These are phyloP conservation scores for Hyphopichia burtonii DNA, from an alignment of 1,139 yeast species.

Conservation along the genomic window DNA sequence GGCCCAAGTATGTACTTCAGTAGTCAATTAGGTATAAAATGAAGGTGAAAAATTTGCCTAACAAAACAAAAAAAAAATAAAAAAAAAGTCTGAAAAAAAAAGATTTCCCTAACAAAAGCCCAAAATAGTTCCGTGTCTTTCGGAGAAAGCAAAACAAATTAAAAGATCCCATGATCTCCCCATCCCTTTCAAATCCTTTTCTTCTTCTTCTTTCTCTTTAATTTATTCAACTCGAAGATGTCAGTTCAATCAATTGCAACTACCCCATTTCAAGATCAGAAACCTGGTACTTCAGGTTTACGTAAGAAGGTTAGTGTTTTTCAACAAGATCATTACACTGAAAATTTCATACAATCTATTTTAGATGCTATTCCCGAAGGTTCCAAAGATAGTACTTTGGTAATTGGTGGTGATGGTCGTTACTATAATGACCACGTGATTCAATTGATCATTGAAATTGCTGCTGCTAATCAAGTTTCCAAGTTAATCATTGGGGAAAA, in stretches of 20 bases:
- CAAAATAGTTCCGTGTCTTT: too few species aligned
- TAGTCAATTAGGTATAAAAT: too few species aligned
- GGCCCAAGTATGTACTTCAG: too few species aligned
- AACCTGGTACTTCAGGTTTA: conserved; percentile 97
- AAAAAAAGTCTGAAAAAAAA: too few species aligned
- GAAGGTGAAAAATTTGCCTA: too few species aligned
- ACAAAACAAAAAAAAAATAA: too few species aligned
- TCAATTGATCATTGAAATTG: conserved; percentile 76
- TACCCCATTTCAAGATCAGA: conserved; percentile 84
- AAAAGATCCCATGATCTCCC: too few species aligned
- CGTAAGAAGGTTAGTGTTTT: conserved; percentile 88
- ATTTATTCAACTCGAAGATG: conserved; percentile 6
- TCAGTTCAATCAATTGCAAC: conserved; percentile 46
- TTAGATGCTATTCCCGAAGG: conserved; percentile 92
- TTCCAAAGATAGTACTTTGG: conserved; percentile 66
- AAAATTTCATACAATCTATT: conserved; percentile 88
- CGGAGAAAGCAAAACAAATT: too few species aligned
- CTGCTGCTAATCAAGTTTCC: conserved; percentile 88
- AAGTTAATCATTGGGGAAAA: conserved; percentile 84
- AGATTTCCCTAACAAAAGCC: too few species aligned
- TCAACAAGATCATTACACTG: conserved; percentile 80
- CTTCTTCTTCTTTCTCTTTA: neutral
- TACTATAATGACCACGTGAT: conserved; percentile 82
- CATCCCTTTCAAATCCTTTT: neutral
- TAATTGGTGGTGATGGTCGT: conserved; percentile 97